Evolutionary conservation across 2,329 filamentous ascomycete species (phyloP).

Genomic region (Colletotrichum tamarilloi): DNA sequence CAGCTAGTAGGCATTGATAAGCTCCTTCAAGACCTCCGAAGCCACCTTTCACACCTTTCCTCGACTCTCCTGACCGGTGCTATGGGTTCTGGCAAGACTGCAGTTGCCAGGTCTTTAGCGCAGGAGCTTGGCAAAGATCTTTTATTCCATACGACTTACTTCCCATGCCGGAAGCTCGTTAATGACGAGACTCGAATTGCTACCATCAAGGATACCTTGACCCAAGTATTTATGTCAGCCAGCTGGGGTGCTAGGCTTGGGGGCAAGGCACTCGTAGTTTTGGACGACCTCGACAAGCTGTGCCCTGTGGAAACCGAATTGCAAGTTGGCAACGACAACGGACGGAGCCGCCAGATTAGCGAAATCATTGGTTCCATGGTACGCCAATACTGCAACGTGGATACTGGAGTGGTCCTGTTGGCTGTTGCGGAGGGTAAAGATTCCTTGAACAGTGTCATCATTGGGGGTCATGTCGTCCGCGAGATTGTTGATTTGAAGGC

Average conservation of each 20-base stretch:
- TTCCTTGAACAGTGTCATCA: constrained; percentile 86
- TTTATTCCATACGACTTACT: constrained; percentile 86
- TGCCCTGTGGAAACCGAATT: constrained; percentile 95
- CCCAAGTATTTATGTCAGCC: constrained; percentile 85
- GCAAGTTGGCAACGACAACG: constrained; percentile 93
- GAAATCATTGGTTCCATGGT: constrained; percentile 88
- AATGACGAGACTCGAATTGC: constrained; percentile 92
- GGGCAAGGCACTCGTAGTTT: constrained; percentile 83
- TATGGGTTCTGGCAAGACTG: constrained; percentile 90
- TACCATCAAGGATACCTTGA: constrained; percentile 89
- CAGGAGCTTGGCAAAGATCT: constrained; percentile 77
- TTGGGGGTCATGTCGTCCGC: constrained; percentile 90
- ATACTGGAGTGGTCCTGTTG: constrained; percentile 85
- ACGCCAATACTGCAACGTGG: constrained; percentile 82
- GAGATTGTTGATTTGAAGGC: constrained; percentile 92
- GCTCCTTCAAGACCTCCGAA: constrained; percentile 77
- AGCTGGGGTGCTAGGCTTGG: constrained; percentile 91
- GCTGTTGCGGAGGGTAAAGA: constrained; percentile 96
- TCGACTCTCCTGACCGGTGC: constrained; percentile 91
- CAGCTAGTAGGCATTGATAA: constrained; percentile 86
- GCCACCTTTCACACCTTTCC: constrained; percentile 84
- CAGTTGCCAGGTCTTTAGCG: constrained; percentile 80
- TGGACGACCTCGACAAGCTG: constrained; percentile 93
- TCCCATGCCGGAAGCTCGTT: constrained; percentile 86
- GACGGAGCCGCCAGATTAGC: constrained; percentile 89